These are phyloP conservation scores for Pestalotiopsis sp. DNA, from an alignment of 2,329 filamentous ascomycete species.

Conservation along the genomic window DNA sequence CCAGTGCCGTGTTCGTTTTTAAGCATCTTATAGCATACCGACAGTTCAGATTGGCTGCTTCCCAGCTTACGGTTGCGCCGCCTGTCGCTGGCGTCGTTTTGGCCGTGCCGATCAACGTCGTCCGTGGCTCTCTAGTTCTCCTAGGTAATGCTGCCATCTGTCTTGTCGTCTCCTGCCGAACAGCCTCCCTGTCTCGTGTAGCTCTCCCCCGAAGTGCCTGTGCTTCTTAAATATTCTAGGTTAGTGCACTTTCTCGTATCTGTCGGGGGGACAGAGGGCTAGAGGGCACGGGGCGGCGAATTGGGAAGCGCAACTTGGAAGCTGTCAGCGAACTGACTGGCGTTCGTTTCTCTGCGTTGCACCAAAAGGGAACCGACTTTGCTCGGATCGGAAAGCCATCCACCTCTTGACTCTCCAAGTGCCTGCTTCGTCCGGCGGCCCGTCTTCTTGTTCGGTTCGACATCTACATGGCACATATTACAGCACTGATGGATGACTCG, in stretches of 20 bases:
- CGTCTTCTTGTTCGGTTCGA: not conserved
- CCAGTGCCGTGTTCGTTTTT: not conserved
- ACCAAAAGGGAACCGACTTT: not conserved
- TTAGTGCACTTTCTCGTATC: not conserved
- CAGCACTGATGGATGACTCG: not conserved
- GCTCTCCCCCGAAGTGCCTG: no score
- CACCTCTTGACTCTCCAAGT: not conserved
- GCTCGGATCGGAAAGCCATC: not conserved
- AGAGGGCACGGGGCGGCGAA: not conserved
- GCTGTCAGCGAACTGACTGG: not conserved
- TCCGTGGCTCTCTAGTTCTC: not conserved
- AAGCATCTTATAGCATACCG: not conserved
- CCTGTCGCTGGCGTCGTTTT: not conserved
- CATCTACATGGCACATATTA: not conserved
- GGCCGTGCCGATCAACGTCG: not conserved
- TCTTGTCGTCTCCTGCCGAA: no score
- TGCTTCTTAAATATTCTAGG: no score
- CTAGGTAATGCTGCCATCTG: no score
- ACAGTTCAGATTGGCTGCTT: not conserved
- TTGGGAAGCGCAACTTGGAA: not conserved
- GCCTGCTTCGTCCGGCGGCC: not conserved
- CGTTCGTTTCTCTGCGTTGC: not conserved
- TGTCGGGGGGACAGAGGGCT: not conserved
- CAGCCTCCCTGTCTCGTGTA: no score
- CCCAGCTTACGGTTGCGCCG: not conserved